These are phyloP conservation scores for Porodaedalea pini DNA, from an alignment of 1,284 basidiomycete species.

Conservation along the genomic window DNA sequence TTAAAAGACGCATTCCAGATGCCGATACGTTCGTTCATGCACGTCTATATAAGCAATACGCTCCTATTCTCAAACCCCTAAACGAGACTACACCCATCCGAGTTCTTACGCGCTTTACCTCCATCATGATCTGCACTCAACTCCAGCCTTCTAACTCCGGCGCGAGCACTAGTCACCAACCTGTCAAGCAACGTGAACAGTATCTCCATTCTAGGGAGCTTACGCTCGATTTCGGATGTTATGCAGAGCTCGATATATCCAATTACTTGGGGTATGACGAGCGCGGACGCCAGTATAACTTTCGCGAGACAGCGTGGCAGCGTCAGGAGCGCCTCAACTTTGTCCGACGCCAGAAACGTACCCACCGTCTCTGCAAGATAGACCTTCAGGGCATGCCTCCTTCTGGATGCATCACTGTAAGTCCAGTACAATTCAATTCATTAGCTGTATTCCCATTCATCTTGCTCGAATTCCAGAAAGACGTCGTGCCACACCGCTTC, in stretches of 20 bases:
- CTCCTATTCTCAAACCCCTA: no score
- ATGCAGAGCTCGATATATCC: background rate
- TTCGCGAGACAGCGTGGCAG: constrained; percentile 8
- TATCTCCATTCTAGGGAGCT: background rate
- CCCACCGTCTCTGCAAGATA: background rate
- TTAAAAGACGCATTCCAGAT: no score
- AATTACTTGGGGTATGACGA: background rate
- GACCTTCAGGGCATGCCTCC: background rate
- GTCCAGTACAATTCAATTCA: background rate
- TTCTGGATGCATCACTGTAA: background rate
- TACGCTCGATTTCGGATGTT: background rate
- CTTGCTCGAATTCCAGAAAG: background rate
- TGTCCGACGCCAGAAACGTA: constrained; percentile 5
- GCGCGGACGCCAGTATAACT: constrained; percentile 3
- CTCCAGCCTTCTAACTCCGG: no score
- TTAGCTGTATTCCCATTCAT: background rate
- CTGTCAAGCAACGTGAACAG: background rate
- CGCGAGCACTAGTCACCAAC: no score
- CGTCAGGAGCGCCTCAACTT: constrained; percentile 14
- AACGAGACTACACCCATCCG: no score
- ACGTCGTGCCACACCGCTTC: background rate
- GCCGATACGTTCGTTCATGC: no score
- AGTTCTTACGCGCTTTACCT: no score
- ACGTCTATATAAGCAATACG: no score
- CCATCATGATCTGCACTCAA: no score